A percentile compares a stretch with the other conserved stretches of the same genome.
These are phyloP conservation scores for Dothideomycetidae sp. DNA, from an alignment of 2,329 filamentous ascomycete genomes.

Conservation along the genomic window DNA sequence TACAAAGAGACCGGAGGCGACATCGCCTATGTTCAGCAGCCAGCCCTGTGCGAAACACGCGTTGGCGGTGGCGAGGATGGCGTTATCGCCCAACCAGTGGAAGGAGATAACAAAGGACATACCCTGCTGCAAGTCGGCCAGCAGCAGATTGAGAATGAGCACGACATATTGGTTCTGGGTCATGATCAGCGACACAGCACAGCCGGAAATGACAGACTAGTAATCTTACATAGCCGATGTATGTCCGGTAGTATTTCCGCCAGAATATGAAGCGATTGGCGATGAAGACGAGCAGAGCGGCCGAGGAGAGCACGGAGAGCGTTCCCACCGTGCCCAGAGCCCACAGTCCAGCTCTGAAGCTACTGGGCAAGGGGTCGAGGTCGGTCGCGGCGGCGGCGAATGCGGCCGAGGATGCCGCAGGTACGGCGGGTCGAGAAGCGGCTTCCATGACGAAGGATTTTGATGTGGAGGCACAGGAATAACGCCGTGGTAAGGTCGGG, in stretches of 20 bases:
- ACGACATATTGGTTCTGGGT: constrained; percentile 54
- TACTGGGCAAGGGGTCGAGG: constrained; percentile 12
- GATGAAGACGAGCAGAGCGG: constrained; percentile 19
- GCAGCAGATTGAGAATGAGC: constrained; percentile 52
- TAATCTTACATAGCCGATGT: constrained; percentile 17
- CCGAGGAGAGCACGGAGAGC: constrained; percentile 18
- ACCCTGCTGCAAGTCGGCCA: constrained; percentile 54
- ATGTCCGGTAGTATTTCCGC: constrained; percentile 19
- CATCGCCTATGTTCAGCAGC: constrained; percentile 51
- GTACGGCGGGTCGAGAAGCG: too few relatives aligned
- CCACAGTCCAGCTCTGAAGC: constrained; percentile 17
- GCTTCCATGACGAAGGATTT: too few relatives aligned
- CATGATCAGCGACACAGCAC: too few relatives aligned
- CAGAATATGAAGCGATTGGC: constrained; percentile 18
- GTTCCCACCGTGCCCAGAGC: constrained; percentile 17
- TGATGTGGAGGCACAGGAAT: too few relatives aligned
- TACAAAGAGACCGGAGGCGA: constrained; percentile 53
- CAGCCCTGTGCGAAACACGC: constrained; percentile 52
- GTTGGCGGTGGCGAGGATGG: constrained; percentile 38
- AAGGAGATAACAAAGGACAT: constrained; percentile 49
- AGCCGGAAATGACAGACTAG: too few relatives aligned
- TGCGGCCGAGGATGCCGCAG: too few relatives aligned
- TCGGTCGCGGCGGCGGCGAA: constrained; percentile 35
- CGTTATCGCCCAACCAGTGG: constrained; percentile 41
- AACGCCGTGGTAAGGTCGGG: too few relatives aligned